These are phyloP conservation scores for Pleurozium schreberi DNA, from an alignment of 225 moss, liverwort and hornwort species.

Conservation along the genomic window DNA sequence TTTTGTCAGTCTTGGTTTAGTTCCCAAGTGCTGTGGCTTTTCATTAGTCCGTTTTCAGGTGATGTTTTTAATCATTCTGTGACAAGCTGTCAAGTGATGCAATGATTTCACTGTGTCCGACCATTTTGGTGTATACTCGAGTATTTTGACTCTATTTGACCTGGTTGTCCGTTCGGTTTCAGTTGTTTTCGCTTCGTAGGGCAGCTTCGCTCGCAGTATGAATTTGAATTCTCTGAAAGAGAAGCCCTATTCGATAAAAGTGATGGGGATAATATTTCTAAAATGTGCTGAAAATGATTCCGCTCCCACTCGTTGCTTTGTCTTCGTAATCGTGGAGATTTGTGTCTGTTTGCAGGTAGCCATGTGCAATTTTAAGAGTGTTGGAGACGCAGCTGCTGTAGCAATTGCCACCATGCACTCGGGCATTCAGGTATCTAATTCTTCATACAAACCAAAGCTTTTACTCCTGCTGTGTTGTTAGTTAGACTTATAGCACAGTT, in stretches of 20 bases:
- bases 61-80: background rate
- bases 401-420: conserved; percentile 96
- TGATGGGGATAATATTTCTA: background rate
- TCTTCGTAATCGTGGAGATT: background rate
- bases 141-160: background rate
- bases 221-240: background rate
- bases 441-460: background rate
- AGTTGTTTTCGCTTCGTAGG: background rate
- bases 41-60: background rate
- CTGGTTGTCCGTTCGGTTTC: background rate
- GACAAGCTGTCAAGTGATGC: background rate
- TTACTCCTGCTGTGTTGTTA: background rate
- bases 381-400: conserved; percentile 83
- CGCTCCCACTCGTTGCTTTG: background rate
- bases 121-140: background rate
- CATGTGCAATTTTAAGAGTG: conserved; percentile 81
- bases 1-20: background rate
- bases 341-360: conserved; percentile 61
- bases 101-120: background rate
- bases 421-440: conserved; percentile 73
- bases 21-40: background rate
- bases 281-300: background rate
- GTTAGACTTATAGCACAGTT: background rate
- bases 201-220: background rate
- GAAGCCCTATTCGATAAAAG: background rate